Conservation (phyloP, 345 rosid genomes). For the Gossypium ekmanianum region DNA sequence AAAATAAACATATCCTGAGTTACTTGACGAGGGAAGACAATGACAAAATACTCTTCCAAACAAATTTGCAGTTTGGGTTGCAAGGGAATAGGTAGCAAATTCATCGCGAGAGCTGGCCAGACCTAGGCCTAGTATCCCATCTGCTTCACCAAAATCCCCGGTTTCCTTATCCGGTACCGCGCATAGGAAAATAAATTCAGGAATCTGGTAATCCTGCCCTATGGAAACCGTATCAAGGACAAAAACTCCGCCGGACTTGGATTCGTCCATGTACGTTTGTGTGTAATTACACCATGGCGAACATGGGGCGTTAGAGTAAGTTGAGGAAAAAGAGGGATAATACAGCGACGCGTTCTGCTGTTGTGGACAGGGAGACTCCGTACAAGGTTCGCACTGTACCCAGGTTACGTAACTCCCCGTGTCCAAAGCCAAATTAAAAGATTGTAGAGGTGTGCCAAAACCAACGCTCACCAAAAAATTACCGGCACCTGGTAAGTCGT, state of each 20-base stretch:
- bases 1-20: conserved; percentile 20
- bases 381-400: conserved; percentile 21
- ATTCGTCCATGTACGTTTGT: background rate
- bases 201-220: background rate
- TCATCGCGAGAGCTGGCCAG: background rate
- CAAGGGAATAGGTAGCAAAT: background rate
- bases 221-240: conserved; percentile 16
- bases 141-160: background rate
- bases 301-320: conserved; percentile 7
- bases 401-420: conserved; percentile 26
- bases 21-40: conserved; percentile 21
- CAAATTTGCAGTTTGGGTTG: conserved; percentile 1
- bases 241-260: conserved; percentile 1
- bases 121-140: conserved; percentile 27
- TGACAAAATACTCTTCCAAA: conserved; percentile 16
- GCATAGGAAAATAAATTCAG: conserved; percentile 20
- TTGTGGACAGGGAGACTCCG: background rate
- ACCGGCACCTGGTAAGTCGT: background rate
- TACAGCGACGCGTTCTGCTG: background rate
- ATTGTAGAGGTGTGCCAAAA: conserved; percentile 18
- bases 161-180: background rate
- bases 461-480: conserved; percentile 19
- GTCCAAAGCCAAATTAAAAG: conserved; percentile 20
- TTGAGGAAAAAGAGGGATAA: conserved; percentile 15
- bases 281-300: background rate